phyloP scores from a whole-genome alignment of 1,139 yeast genomes.

The Arxiozyma slooffiae region DNA sequence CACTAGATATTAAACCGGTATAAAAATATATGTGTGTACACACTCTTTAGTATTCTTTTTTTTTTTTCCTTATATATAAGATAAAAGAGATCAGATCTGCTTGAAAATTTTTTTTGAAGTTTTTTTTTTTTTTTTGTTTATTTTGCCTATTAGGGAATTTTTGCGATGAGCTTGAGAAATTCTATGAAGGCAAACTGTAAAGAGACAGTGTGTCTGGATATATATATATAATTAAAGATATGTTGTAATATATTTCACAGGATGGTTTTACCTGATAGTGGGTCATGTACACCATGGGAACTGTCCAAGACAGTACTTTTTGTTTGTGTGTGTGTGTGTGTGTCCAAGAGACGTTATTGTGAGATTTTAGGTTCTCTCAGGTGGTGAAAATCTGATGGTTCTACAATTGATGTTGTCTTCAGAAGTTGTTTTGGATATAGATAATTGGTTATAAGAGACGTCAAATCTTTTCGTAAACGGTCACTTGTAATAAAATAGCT shows the following conservation, averaged over 20 bases:
- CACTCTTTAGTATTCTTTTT: too few species aligned
- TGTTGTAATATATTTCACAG: too few species aligned
- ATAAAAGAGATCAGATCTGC: not conserved
- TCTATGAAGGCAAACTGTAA: not conserved
- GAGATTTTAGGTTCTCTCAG: slow-evolving; percentile 32
- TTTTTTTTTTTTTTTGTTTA: too few species aligned
- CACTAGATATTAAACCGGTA: not conserved
- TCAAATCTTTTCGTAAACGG: not conserved
- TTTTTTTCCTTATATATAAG: not conserved
- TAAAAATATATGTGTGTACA: not conserved
- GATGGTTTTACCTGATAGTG: too few species aligned
- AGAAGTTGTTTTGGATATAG: not conserved
- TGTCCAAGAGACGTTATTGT: not conserved
- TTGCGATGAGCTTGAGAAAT: not conserved
- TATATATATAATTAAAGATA: too few species aligned
- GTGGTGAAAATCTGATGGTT: slow-evolving; percentile 41
- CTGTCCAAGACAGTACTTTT: too few species aligned
- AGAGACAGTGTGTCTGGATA: not conserved
- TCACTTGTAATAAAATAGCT: slow-evolving; percentile 37
- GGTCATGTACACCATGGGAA: too few species aligned
- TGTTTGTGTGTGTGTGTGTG: not conserved
- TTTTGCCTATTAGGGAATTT: not conserved
- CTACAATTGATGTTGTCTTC: slow-evolving; percentile 17
- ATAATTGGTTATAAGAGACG: not conserved
- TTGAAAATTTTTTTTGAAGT: slow-evolving; percentile 1